phyloP scores from a whole-genome alignment of 192 early-diverging fungal genomes.

The Phlyctochytrium planicorne region DNA sequence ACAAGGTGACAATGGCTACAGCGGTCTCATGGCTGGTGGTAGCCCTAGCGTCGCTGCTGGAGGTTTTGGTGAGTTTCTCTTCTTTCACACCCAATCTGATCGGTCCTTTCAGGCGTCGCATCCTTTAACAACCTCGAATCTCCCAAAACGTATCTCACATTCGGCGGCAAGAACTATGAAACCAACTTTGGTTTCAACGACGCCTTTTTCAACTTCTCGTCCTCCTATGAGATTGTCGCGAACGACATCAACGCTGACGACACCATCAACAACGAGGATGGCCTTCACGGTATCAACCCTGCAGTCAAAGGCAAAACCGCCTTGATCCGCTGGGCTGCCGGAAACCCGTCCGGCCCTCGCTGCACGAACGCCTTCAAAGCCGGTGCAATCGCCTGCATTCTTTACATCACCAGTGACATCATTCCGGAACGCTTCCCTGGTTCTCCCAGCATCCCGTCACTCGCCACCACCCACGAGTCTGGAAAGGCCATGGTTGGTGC shows the following conservation, averaged over 20 bases:
- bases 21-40: slow-evolving; percentile 53
- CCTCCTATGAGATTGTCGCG: slow-evolving; percentile 15
- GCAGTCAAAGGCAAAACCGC: slow-evolving; percentile 1
- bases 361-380: too few species aligned
- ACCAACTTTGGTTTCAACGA: neutral
- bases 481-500: slow-evolving; percentile 24
- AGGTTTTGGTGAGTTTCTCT: too few species aligned
- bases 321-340: slow-evolving; percentile 15
- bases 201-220: neutral
- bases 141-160: slow-evolving; percentile 8
- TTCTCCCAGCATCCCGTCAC: neutral
- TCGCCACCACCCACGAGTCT: slow-evolving; percentile 12
- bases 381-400: slow-evolving; percentile 17
- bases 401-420: slow-evolving; percentile 8
- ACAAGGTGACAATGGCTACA: slow-evolving; percentile 70
- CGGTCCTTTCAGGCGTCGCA: too few species aligned
- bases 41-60: slow-evolving; percentile 11
- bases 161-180: slow-evolving; percentile 12
- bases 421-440: slow-evolving; percentile 4
- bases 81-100: too few species aligned
- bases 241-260: slow-evolving; percentile 6
- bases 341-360: neutral
- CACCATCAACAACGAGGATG: neutral
- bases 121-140: slow-evolving; percentile 18
- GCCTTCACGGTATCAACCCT: neutral